Conservation (phyloP, 306 rosid species). For the Vachellia pachyceras region DNA sequence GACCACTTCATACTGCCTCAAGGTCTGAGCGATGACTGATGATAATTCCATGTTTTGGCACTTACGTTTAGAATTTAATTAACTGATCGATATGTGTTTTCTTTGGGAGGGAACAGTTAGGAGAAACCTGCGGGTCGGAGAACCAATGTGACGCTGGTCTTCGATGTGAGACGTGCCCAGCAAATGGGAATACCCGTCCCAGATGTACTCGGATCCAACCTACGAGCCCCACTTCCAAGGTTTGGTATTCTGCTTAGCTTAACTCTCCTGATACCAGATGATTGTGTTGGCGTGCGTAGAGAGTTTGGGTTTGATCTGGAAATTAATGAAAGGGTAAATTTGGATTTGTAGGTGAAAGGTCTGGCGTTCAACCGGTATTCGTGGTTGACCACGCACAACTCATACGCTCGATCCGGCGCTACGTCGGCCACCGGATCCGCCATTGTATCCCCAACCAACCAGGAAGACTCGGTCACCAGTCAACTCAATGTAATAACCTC, state of each 20-base stretch:
- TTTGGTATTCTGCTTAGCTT: background rate
- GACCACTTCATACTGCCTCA: constrained; percentile 46
- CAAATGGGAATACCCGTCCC: constrained; percentile 75
- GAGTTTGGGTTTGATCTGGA: background rate
- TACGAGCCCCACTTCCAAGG: constrained; percentile 62
- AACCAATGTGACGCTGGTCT: constrained; percentile 64
- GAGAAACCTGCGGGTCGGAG: constrained; percentile 71
- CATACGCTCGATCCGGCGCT: constrained; percentile 54
- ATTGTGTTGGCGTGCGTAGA: background rate
- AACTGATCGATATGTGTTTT: background rate
- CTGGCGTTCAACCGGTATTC: constrained; percentile 70
- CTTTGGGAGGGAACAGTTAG: constrained; percentile 47
- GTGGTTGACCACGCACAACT: constrained; percentile 85
- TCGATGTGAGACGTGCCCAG: constrained; percentile 58
- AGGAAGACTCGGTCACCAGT: constrained; percentile 61
- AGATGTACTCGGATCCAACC: constrained; percentile 76
- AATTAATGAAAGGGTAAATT: background rate
- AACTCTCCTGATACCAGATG: background rate
- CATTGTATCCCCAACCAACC: constrained; percentile 55
- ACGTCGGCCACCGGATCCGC: constrained; percentile 57
- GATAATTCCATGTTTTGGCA: background rate
- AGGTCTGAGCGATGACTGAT: constrained; percentile 41
- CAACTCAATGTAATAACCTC: constrained; percentile 61
- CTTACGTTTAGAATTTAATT: background rate
- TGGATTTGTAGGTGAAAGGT: constrained; percentile 55